Evolutionary conservation across 1,139 yeast species (phyloP).

Genomic region (Nakaseomyces bracarensis): DNA sequence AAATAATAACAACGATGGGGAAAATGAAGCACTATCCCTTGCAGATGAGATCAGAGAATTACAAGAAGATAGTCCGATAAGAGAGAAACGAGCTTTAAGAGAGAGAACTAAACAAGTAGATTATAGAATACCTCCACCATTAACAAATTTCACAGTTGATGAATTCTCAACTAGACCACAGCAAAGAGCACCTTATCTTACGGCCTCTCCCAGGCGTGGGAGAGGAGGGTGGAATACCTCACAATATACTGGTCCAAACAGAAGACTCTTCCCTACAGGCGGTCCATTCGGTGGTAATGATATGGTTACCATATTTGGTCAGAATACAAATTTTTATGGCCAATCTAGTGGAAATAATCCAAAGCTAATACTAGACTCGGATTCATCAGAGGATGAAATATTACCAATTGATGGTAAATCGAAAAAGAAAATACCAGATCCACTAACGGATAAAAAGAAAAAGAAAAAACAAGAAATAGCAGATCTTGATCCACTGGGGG

Average conservation of each 20-base stretch:
- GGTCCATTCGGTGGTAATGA: constrained; percentile 97
- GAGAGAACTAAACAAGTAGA: constrained; percentile 67
- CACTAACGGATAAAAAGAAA: constrained; percentile 16
- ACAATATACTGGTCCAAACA: constrained; percentile 35
- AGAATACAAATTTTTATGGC: constrained; percentile 41
- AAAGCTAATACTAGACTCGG: constrained; percentile 42
- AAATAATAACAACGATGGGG: constrained; percentile 12
- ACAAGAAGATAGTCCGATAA: constrained; percentile 34
- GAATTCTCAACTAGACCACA: constrained; percentile 12
- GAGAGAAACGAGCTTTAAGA: constrained; percentile 54
- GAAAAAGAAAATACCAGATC: constrained; percentile 20
- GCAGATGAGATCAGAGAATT: constrained; percentile 39
- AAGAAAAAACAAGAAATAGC: constrained; percentile 64
- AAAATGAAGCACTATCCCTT: constrained; percentile 19
- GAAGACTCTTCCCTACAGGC: constrained; percentile 82
- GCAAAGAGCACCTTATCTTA: constrained; percentile 24
- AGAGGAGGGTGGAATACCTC: constrained; percentile 32
- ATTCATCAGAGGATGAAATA: constrained; percentile 60
- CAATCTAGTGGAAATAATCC: constrained; percentile 32
- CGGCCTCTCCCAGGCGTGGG: constrained; percentile 30
- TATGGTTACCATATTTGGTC: constrained; percentile 66
- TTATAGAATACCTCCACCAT: constrained; percentile 82
- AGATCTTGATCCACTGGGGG: constrained; percentile 91
- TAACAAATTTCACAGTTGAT: constrained; percentile 36
- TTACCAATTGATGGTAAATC: constrained; percentile 32